phyloP scores from a whole-genome alignment of 1,284 basidiomycete genomes.

The Filobasidium uniguttulatum region DNA sequence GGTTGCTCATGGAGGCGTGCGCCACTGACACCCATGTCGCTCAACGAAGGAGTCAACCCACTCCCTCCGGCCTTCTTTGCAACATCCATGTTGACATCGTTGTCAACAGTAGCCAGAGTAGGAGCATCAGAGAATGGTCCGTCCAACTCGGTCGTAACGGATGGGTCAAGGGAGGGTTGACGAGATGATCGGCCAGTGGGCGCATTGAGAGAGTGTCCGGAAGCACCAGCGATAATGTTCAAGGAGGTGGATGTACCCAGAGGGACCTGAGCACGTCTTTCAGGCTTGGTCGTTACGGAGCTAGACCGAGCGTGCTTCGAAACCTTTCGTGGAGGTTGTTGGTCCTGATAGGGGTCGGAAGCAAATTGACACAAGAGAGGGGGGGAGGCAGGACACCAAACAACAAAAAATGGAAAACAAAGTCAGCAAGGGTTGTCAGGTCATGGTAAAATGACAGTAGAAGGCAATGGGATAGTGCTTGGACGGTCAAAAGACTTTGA shows the following conservation, averaged over 20 bases:
- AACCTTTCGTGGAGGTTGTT: background rate
- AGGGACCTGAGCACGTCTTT: background rate
- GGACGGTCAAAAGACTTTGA: background rate
- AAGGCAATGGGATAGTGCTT: no score
- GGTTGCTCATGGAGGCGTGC: background rate
- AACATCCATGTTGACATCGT: background rate
- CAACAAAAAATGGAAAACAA: no score
- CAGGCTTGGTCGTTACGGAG: background rate
- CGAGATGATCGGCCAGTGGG: background rate
- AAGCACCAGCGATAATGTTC: background rate
- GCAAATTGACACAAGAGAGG: no score
- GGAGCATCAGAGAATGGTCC: background rate
- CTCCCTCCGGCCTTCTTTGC: background rate
- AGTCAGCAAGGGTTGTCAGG: no score
- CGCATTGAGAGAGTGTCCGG: background rate
- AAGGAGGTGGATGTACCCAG: background rate
- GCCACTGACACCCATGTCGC: conserved; percentile 7
- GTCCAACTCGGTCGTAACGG: no score
- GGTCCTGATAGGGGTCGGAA: no score
- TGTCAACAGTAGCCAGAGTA: background rate
- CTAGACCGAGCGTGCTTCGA: background rate
- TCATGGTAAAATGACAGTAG: no score
- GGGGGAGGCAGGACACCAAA: no score
- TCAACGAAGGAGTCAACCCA: conserved; percentile 14
- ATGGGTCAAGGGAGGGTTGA: background rate